These are phyloP conservation scores for Gillenia trifoliata DNA, from an alignment of 306 rosid species.

Conservation along the genomic window DNA sequence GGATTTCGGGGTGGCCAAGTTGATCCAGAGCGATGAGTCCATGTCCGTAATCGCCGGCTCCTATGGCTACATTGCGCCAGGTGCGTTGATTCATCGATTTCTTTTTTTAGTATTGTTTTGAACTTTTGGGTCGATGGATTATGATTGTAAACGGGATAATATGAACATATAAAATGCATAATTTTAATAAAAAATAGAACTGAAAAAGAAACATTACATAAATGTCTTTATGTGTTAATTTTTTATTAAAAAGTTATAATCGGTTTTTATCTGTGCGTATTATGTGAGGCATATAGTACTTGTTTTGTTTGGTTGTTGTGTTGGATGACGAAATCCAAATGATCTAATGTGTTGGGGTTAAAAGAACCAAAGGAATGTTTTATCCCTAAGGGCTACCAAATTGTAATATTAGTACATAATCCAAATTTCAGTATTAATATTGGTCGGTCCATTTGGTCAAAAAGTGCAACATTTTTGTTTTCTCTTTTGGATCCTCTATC, in stretches of 20 bases:
- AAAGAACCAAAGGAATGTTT: not conserved
- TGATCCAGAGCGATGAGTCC: conserved; percentile 74
- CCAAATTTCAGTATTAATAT: not conserved
- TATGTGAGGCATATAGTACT: too few species aligned
- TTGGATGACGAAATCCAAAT: conserved; percentile 12
- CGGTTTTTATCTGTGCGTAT: too few species aligned
- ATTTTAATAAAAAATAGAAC: too few species aligned
- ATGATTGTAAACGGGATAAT: not conserved
- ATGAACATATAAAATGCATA: too few species aligned
- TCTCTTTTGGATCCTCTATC: not conserved
- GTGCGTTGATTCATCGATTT: conserved; percentile 16
- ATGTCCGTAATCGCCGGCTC: conserved; percentile 98
- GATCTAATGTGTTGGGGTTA: not conserved
- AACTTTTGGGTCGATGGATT: not conserved
- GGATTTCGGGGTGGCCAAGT: conserved; percentile 89
- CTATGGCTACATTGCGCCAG: conserved; percentile 97
- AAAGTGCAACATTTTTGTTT: not conserved
- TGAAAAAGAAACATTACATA: too few species aligned
- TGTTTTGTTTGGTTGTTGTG: conserved; percentile 1
- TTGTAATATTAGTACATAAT: not conserved
- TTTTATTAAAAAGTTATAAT: too few species aligned
- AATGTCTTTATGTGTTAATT: too few species aligned
- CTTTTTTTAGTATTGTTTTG: not conserved
- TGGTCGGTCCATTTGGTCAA: conserved; percentile 9
- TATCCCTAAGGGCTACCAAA: not conserved